phyloP scores from a whole-genome alignment of 2,329 filamentous ascomycete species.

The Emergomyces africanus region DNA sequence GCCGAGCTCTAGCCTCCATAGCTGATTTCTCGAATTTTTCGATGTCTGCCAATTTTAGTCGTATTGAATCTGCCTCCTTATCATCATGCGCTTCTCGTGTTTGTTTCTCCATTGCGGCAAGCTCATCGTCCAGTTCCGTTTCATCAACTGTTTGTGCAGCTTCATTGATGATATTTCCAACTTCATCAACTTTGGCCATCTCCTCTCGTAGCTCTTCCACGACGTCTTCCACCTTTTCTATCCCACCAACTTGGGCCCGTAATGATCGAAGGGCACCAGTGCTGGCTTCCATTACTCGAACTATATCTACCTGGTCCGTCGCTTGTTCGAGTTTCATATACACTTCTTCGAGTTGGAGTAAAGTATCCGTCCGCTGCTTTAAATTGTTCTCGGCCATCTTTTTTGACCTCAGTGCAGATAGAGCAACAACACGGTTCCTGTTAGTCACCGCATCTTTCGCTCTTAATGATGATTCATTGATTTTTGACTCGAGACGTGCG shows the following conservation, averaged over 20 bases:
- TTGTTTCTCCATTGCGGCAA: constrained; percentile 59
- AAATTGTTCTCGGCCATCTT: constrained; percentile 68
- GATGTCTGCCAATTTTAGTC: constrained; percentile 37
- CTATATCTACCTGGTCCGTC: constrained; percentile 67
- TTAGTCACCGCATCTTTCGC: constrained; percentile 56
- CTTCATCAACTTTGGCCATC: constrained; percentile 71
- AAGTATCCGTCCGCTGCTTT: constrained; percentile 55
- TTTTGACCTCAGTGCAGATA: constrained; percentile 68
- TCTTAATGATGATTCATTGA: constrained; percentile 34
- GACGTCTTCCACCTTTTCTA: constrained; percentile 60
- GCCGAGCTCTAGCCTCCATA: constrained; percentile 25
- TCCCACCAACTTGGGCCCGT: constrained; percentile 65
- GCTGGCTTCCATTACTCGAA: constrained; percentile 70
- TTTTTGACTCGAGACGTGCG: constrained; percentile 46
- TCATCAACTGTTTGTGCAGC: constrained; percentile 53
- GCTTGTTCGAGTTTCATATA: constrained; percentile 77
- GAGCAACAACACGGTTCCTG: constrained; percentile 62
- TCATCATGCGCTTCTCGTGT: constrained; percentile 36
- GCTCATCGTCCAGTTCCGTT: constrained; percentile 72
- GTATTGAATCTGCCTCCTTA: constrained; percentile 38
- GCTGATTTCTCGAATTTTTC: constrained; percentile 26
- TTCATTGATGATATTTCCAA: constrained; percentile 64
- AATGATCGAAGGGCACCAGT: constrained; percentile 58
- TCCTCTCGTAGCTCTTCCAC: constrained; percentile 65
- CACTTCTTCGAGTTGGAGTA: constrained; percentile 72